A percentile compares a stretch with the other conserved stretches of the same genome.
Evolutionary conservation across 2,329 filamentous ascomycete genomes (phyloP).

Genomic region (Penicillium concentricum): DNA sequence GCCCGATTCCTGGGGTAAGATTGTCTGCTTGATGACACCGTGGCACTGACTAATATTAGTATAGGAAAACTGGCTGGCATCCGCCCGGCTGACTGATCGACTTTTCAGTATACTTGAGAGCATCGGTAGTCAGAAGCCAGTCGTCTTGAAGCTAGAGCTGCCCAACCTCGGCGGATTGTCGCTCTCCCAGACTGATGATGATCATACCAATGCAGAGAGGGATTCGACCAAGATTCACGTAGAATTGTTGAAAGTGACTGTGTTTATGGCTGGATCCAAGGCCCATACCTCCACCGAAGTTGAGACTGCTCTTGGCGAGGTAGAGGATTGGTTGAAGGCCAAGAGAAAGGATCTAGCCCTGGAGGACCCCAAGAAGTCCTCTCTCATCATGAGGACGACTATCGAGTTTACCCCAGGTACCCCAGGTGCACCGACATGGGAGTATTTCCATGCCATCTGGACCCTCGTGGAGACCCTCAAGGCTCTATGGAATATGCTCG

Average conservation of each 20-base stretch:
- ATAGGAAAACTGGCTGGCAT: conserved; percentile 39
- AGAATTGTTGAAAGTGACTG: conserved; percentile 34
- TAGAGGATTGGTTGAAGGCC: conserved; percentile 34
- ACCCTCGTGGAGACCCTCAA: conserved; percentile 44
- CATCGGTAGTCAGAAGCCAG: conserved; percentile 32
- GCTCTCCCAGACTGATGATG: conserved; percentile 24
- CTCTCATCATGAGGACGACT: conserved; percentile 24
- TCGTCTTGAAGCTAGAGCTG: conserved; percentile 27
- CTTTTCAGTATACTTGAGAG: conserved; percentile 37
- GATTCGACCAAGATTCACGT: conserved; percentile 35
- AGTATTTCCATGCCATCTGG: conserved; percentile 41
- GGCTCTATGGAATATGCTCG: conserved; percentile 35
- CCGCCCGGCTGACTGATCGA: conserved; percentile 34
- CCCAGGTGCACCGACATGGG: conserved; percentile 40
- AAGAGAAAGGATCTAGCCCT: conserved; percentile 25
- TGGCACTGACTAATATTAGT: conserved; percentile 19
- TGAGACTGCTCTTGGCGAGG: conserved; percentile 27
- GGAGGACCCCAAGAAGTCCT: conserved; percentile 20
- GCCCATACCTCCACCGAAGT: conserved; percentile 29
- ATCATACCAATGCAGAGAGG: conserved; percentile 39
- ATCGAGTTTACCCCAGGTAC: conserved; percentile 24
- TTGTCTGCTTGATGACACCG: background rate
- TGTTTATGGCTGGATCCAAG: conserved; percentile 36
- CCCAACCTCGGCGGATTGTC: conserved; percentile 28
- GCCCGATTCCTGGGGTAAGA: conserved; percentile 40